phyloP scores from a whole-genome alignment of 1,284 basidiomycete genomes.

The Rhizoctonia solani region DNA sequence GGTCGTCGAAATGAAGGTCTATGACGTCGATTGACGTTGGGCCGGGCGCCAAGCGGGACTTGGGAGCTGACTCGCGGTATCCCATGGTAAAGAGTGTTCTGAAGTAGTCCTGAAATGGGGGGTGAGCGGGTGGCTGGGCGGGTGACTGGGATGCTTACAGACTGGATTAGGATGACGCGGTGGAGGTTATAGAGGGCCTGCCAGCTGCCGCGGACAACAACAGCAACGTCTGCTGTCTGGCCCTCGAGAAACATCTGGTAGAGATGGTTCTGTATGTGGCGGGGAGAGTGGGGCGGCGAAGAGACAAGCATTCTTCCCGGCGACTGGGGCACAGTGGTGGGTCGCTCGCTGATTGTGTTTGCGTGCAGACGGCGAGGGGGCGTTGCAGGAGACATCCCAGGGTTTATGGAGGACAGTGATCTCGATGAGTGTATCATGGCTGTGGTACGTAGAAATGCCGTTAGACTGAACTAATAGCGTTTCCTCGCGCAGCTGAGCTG shows the following conservation, averaged over 20 bases:
- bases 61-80: slow-evolving; percentile 67
- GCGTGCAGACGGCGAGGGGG: slow-evolving; percentile 10
- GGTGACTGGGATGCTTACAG: slow-evolving; percentile 59
- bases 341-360: slow-evolving; percentile 20
- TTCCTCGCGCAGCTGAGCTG: background rate
- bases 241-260: slow-evolving; percentile 73
- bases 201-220: slow-evolving; percentile 73
- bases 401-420: slow-evolving; percentile 2
- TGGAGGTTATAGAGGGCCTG: slow-evolving; percentile 76
- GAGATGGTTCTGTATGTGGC: slow-evolving; percentile 68
- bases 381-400: slow-evolving; percentile 8
- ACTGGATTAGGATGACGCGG: slow-evolving; percentile 82
- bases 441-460: background rate
- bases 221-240: slow-evolving; percentile 73
- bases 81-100: slow-evolving; percentile 80
- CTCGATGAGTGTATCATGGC: background rate
- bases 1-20: slow-evolving; percentile 77
- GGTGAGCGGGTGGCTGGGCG: background rate
- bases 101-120: slow-evolving; percentile 74
- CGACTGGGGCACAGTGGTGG: background rate
- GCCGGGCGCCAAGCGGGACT: slow-evolving; percentile 41
- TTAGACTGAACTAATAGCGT: background rate
- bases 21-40: slow-evolving; percentile 51
- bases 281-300: slow-evolving; percentile 41
- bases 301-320: slow-evolving; percentile 20